A percentile compares a stretch with the other conserved stretches of the same genome.
Evolutionary conservation across 164 flowering plant species (phyloP).

Genomic region (Vitis labrusca): DNA sequence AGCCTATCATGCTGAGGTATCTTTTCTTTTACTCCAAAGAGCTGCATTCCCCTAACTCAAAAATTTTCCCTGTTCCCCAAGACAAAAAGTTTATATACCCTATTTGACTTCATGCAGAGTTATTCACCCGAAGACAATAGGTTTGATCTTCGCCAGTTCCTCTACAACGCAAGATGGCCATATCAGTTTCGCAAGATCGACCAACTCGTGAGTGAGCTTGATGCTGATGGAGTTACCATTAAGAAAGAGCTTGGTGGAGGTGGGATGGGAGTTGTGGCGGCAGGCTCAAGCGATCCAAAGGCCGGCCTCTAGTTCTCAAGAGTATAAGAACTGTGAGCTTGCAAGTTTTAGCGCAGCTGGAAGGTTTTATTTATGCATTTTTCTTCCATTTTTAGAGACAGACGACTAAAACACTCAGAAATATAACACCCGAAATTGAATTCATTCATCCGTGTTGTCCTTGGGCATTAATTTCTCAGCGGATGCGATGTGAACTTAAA

Average conservation of each 20-base stretch:
- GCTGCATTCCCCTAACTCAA: neutral
- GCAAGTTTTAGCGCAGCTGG: no score
- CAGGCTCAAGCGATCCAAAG: conserved; percentile 77
- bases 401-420: no score
- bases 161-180: conserved; percentile 93
- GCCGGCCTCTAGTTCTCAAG: conserved; percentile 43
- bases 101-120: conserved; percentile 56
- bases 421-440: no score
- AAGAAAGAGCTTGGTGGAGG: conserved; percentile 28
- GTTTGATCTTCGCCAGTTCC: conserved; percentile 90
- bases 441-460: no score
- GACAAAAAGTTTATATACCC: neutral
- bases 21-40: neutral
- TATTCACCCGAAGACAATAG: conserved; percentile 97
- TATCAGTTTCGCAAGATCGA: conserved; percentile 92
- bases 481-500: no score
- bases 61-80: neutral
- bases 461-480: no score
- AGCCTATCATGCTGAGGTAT: conserved; percentile 96
- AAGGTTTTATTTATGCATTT: no score
- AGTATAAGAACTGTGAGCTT: no score
- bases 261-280: conserved; percentile 87
- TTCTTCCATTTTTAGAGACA: no score
- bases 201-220: conserved; percentile 57
- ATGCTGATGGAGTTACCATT: conserved; percentile 42